These are phyloP conservation scores for Russula abietina DNA, from an alignment of 768 basidiomycete species.

Conservation along the genomic window DNA sequence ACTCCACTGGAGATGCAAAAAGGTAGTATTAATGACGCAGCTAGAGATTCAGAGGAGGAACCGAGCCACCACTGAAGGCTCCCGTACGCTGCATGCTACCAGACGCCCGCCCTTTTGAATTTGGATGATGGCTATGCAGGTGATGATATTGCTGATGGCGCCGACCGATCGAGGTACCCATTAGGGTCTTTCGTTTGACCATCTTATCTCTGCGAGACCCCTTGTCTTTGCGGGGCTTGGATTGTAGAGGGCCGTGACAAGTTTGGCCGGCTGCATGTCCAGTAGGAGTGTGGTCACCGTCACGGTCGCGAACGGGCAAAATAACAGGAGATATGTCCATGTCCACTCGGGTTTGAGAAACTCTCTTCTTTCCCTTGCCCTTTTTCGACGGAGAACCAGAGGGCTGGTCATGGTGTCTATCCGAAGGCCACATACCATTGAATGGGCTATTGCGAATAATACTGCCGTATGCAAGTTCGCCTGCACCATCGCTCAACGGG, in stretches of 20 bases:
- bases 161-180: conserved; percentile 34
- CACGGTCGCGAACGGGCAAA: conserved; percentile 40
- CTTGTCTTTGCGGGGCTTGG: conserved; percentile 48
- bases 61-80: conserved; percentile 26
- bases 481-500: conserved; percentile 18
- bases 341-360: conserved; percentile 26
- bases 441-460: conserved; percentile 24
- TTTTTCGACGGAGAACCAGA: conserved; percentile 26
- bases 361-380: conserved; percentile 33
- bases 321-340: conserved; percentile 47
- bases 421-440: conserved; percentile 25
- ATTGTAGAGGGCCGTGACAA: conserved; percentile 32
- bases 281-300: conserved; percentile 54
- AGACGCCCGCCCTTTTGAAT: conserved; percentile 52
- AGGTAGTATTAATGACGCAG: not conserved
- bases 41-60: conserved; percentile 25
- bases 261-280: conserved; percentile 31
- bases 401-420: conserved; percentile 23
- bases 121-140: conserved; percentile 58
- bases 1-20: not conserved
- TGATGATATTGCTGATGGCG: conserved; percentile 43
- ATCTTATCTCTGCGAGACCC: conserved; percentile 61
- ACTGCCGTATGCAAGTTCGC: conserved; percentile 18
- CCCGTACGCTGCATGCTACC: conserved; percentile 47
- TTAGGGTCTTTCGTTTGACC: conserved; percentile 49